Conservation (phyloP, 2,329 filamentous ascomycete species). For the Helminthosporium solani region DNA sequence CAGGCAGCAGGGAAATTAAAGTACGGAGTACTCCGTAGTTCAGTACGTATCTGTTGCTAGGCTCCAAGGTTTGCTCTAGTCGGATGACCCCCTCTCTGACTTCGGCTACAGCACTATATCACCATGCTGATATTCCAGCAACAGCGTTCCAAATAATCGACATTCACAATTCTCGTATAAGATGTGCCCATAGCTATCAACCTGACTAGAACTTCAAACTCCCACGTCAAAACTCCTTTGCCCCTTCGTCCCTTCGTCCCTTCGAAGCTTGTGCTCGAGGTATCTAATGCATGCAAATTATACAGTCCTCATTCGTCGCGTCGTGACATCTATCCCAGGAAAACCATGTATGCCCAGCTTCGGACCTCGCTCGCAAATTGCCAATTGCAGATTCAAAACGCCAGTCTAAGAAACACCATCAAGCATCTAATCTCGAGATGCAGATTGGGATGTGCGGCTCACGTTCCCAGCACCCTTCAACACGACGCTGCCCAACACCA, state of each 20-base stretch:
- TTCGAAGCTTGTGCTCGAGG: not conserved
- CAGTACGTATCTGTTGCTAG: too few relatives aligned
- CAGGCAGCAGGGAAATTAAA: not conserved
- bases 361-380: not conserved
- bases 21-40: too few relatives aligned
- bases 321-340: not conserved
- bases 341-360: not conserved
- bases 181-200: not conserved
- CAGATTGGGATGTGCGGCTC: conserved; percentile 22
- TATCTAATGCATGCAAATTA: not conserved
- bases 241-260: not conserved
- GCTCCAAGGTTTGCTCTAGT: too few relatives aligned
- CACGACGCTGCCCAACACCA: conserved; percentile 36
- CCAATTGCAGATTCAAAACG: not conserved
- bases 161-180: too few relatives aligned
- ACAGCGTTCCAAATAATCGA: too few relatives aligned
- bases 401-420: conserved; percentile 3
- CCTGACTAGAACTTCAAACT: too few relatives aligned
- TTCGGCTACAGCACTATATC: not conserved
- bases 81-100: not conserved
- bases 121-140: not conserved
- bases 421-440: conserved; percentile 17
- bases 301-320: not conserved
- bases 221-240: too few relatives aligned
- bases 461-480: conserved; percentile 22